Base-by-base conservation (phyloP, 2,329 filamentous ascomycete genomes). In the Clarireedia paspali region DNA sequence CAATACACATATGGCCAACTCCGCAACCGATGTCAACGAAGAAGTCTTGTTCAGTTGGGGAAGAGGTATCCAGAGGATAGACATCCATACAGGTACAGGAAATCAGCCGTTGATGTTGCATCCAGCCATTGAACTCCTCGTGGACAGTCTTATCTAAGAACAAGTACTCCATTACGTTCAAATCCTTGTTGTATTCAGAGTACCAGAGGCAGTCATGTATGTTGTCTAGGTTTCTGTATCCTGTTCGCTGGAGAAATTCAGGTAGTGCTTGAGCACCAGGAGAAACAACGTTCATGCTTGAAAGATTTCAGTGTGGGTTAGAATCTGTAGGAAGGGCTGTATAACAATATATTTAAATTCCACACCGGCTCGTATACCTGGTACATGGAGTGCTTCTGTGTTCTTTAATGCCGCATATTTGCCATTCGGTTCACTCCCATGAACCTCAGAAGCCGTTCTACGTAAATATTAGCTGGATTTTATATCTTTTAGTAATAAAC, bases 21-120 rank as follows among this genome's bases (percentile, higher is more conserved):
- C 68, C 70, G 40, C 74, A 72, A 7, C 72, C 72, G 9, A 75
- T 62, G 57, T 76, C 71, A 4, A 76, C 72, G 47, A 73, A 66
- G 38, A 74, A 17, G 15, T 15, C n/a, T 36, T 0, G 15, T 17
- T 27, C 5, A 34, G 23, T 5, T 6, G 23, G 20, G 0, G 27
- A 4, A 24, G n/a, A 15, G 6, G 4, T 5, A 15, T 48, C 46
- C 26, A 48, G 15, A 15, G 30, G 46, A 17, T 48, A 30, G 46
- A 34, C 6, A 23, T 36, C 46, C 26, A 46, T 23, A 7, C 42
- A 46, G 20, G 42, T 46, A 5, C 12, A 24, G 42, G 20, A 46
- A 12, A 4, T 26, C 3, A 46, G 17, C 6, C 42, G 42, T 14
- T 24, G 42, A 23, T 23, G 42, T 46, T 46, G 42, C 42, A 46